Base-by-base conservation (phyloP, 1,284 basidiomycete species). In the Puccinia coronata region DNA sequence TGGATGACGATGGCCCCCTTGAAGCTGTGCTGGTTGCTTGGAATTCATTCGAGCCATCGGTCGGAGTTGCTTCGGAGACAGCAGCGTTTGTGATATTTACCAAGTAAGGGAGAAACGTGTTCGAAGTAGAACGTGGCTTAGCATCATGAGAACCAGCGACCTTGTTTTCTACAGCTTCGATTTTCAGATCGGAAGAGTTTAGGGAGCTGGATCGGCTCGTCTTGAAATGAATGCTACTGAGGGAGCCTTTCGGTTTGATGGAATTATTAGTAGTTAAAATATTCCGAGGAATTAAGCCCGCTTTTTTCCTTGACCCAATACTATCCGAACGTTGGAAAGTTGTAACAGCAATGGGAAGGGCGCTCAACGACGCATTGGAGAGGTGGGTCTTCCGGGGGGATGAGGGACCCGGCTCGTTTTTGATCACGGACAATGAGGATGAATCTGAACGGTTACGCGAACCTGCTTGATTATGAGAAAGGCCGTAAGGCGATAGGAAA, bases 401-500 rank as follows among this genome's bases (percentile, higher is more conserved):
- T 23, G 8, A 12, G 31, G 69, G 31, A 51, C 25, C 43, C 23
- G 12, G 39, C 23, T 71, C 69, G 47, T 11, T 47, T 51, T 20
- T 71, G 28, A 16, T 51, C 6, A 23, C 55, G n/a, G 55, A 25
- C 23, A 51, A n/a, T 16, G 69, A 51, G 5, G n/a, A n/a, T n/a
- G n/a, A 49, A 23, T 71, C 69, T 51, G 69, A 71, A 34, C 47
- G 69, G 12, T 71, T 28, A 23, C 28, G 43, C 28, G 69, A 49
- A 14, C 23, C 28, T 18, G 69, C 47, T 49, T 71, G 69, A 18
- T 41, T 49, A 51, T 51, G 69, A 28, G 69, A 25, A 18, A 71
- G 28, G 28, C 69, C 69, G 47, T 71, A 71, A 20, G 69, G 47
- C 20, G 69, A 71, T 71, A 71, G 47, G 69, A 71, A 71, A 47